These are phyloP conservation scores for Anacardium occidentale DNA, from an alignment of 345 rosid species.

Conservation along the genomic window DNA sequence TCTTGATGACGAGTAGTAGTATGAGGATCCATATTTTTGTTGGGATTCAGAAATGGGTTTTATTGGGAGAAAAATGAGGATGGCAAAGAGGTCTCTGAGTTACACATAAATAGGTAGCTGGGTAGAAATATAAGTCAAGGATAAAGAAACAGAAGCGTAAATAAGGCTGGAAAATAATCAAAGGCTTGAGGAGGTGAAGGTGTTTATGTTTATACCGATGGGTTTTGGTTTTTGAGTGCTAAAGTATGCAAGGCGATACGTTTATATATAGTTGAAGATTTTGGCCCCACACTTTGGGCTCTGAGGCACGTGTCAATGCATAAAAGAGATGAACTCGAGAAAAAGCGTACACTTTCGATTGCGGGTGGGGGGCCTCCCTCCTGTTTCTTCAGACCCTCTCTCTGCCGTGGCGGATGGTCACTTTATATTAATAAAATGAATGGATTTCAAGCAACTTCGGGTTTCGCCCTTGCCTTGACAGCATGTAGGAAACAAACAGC, in stretches of 20 bases:
- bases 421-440: neutral
- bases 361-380: constrained; percentile 4
- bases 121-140: constrained; percentile 1
- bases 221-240: constrained; percentile 17
- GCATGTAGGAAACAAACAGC: neutral
- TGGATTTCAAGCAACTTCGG: too few species aligned
- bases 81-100: constrained; percentile 57
- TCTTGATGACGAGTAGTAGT: constrained; percentile 28
- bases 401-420: neutral
- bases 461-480: neutral
- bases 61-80: constrained; percentile 45
- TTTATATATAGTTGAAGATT: constrained; percentile 41
- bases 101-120: constrained; percentile 44
- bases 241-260: constrained; percentile 13
- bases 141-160: constrained; percentile 7
- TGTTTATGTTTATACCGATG: constrained; percentile 15
- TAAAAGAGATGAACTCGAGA: neutral
- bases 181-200: neutral
- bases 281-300: constrained; percentile 28
- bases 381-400: neutral
- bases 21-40: constrained; percentile 36
- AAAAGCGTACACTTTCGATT: constrained; percentile 18
- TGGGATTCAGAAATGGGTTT: constrained; percentile 43
- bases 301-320: constrained; percentile 32
- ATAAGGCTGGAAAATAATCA: constrained; percentile 3